Evolutionary conservation across 1,284 basidiomycete species (phyloP), one percentile per base, ranked within the genome.

Genomic region (Naganishia cerealis): DNA sequence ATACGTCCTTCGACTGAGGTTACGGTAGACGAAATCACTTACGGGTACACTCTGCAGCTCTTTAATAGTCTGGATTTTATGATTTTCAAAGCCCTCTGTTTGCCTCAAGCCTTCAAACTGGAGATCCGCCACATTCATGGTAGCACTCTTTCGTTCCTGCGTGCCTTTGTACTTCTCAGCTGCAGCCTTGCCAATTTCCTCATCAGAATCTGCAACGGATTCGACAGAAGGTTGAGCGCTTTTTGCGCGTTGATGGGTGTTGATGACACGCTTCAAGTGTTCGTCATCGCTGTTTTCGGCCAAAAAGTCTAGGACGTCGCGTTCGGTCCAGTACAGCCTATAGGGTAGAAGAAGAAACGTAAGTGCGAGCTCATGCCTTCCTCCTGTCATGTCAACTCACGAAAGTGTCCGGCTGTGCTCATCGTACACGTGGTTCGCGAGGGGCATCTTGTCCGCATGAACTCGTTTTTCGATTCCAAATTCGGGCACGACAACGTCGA

Each of bases 391-490:
- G 16, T 39, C 3, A 33, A 72, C 74, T 70, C 57, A 78, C 73
- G 78, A 78, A 13, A 99, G 86, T 21, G 89, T 87, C 79, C 95
- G 89, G 12, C 85, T 85, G 80, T 94, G 90, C 81, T 97, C 94
- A 75, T 98, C 94, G 76, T 93, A 94, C 61, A 94, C 90, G 74
- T 92, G 90, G 75, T 94, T 95, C 88, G 94, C 91, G 66, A 95
- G 91, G 18, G 96, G 95, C 89, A 99, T 96, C 82, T 98, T 94
- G 80, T 99, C 96, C 57, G 95, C 91, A 76, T 99, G 95, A 3
- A 98, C 93, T 57, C 95, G 87, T 85, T 99, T 99, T 84, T 99
- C 96, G 74, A 99, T 94, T 57, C 92, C 91, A 76, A 96, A 95
- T 77, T 96, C 94, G 57, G 92, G 91, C 39, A 86, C 81, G 29